Evolutionary conservation across 2,329 filamentous ascomycete genomes (phyloP).

Genomic region (Fusarium brachygibbosum): DNA sequence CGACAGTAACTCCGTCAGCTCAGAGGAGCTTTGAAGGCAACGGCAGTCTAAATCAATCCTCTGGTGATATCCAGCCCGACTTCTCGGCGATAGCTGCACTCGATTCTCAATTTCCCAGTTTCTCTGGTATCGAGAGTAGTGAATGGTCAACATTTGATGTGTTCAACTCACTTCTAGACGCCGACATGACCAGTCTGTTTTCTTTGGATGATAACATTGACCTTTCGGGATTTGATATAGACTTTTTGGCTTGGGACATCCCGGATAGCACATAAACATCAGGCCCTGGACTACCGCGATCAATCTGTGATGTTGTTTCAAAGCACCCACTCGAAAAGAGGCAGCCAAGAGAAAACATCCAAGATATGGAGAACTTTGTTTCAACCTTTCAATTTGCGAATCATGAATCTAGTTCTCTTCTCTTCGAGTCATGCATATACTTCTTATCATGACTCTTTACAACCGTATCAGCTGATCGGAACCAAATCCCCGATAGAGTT

Average conservation of each 20-base stretch:
- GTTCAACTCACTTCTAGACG: constrained; percentile 13
- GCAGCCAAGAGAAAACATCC: too few relatives aligned
- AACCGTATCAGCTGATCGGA: neutral
- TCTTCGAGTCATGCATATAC: neutral
- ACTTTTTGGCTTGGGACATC: neutral
- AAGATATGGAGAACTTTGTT: too few relatives aligned
- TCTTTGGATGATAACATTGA: neutral
- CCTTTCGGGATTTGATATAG: neutral
- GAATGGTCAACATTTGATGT: constrained; percentile 14
- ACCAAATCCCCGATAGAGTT: neutral
- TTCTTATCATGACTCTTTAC: neutral
- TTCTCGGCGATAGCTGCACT: neutral
- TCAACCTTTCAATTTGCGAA: neutral
- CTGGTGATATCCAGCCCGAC: accelerated
- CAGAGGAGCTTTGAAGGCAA: neutral
- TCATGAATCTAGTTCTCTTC: neutral
- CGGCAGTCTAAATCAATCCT: accelerated
- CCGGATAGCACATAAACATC: neutral
- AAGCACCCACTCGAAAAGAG: too few relatives aligned
- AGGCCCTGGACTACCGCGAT: too few relatives aligned
- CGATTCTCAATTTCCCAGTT: accelerated
- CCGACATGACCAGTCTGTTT: constrained; percentile 22
- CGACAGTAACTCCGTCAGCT: accelerated
- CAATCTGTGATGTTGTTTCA: too few relatives aligned
- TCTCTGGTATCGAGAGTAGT: accelerated